Evolutionary conservation across 140 eudicot species (phyloP).

Genomic region (Bidens hawaiensis): DNA sequence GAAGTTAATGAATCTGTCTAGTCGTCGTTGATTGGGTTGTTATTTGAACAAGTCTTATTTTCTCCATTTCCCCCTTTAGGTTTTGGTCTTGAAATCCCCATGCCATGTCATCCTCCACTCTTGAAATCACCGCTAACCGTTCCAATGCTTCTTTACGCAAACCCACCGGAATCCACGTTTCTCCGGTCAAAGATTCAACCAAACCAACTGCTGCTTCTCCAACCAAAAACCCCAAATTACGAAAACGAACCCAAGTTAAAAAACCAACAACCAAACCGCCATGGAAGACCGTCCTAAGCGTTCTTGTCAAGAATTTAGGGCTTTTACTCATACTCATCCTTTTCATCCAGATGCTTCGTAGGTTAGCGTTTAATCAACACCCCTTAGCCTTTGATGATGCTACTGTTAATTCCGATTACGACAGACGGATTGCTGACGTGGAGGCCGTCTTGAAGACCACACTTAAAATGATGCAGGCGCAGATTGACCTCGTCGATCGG

Average conservation of each 20-base stretch:
- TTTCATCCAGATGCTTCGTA: neutral
- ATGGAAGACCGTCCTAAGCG: slow-evolving; percentile 55
- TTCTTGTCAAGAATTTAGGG: neutral
- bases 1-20: no score
- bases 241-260: slow-evolving; percentile 27
- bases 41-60: no score
- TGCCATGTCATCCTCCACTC: no score
- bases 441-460: slow-evolving; percentile 59
- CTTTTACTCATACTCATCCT: no score
- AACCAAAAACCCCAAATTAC: slow-evolving; percentile 24
- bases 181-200: slow-evolving; percentile 44
- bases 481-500: slow-evolving; percentile 62
- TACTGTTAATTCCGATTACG: slow-evolving; percentile 40
- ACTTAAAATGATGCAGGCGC: slow-evolving; percentile 68
- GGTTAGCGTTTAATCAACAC: neutral
- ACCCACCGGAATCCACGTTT: slow-evolving; percentile 36
- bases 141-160: no score
- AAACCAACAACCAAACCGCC: slow-evolving; percentile 33
- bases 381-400: no score
- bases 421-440: slow-evolving; percentile 63
- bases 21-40: no score
- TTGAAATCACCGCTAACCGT: no score
- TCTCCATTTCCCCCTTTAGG: no score
- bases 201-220: slow-evolving; percentile 28
- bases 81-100: no score